Evolutionary conservation across 2,329 filamentous ascomycete species (phyloP).

Genomic region (Lecanicillium sp.): DNA sequence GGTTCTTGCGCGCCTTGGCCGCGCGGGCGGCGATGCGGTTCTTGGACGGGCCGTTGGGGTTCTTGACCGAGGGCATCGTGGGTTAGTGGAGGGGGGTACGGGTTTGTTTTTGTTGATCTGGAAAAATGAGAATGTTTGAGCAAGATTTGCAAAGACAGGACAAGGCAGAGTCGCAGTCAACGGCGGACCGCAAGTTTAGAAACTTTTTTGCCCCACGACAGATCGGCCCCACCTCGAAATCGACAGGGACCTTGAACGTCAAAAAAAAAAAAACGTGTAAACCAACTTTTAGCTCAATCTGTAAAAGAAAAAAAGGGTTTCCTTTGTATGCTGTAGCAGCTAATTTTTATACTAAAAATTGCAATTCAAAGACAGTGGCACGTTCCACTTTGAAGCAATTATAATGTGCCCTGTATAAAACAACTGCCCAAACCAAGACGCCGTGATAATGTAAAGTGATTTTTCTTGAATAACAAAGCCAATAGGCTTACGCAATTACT

Average conservation of each 20-base stretch:
- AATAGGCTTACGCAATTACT: constrained; percentile 13
- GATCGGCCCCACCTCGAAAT: constrained; percentile 8
- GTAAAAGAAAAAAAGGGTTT: not conserved
- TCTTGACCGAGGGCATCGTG: constrained; percentile 50
- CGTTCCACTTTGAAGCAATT: not conserved
- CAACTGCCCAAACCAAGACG: constrained; percentile 1
- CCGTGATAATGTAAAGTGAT: not conserved
- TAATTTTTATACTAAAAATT: not conserved
- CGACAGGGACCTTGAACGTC: not conserved
- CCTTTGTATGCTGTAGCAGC: not conserved
- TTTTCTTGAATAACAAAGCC: not conserved
- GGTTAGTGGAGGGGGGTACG: not conserved
- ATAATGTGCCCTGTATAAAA: not conserved
- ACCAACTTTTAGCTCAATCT: too few species aligned
- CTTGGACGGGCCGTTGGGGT: constrained; percentile 51
- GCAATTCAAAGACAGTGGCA: not conserved
- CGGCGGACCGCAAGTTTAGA: not conserved
- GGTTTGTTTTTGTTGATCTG: not conserved
- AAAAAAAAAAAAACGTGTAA: not conserved
- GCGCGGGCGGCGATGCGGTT: constrained; percentile 45
- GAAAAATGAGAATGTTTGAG: not conserved
- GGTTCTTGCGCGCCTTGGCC: constrained; percentile 37
- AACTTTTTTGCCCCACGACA: constrained; percentile 10
- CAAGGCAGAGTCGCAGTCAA: not conserved
- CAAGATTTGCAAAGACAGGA: not conserved